Base-by-base conservation (phyloP, 2,329 filamentous ascomycete species). In the Arthrobotrys musiformis region DNA sequence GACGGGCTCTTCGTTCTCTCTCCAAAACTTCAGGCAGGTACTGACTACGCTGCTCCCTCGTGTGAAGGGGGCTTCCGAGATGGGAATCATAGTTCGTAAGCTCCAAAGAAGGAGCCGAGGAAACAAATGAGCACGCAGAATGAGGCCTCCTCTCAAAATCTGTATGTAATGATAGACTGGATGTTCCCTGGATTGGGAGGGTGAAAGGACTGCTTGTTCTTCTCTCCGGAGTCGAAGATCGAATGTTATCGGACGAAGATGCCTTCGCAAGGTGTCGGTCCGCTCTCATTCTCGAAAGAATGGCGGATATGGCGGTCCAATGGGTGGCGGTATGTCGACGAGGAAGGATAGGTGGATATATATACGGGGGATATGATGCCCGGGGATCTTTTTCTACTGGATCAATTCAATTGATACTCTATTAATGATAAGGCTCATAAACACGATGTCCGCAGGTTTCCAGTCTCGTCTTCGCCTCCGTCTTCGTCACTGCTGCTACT, bases 271-370 rank as follows among this genome's bases (percentile, higher is more conserved):
- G 35, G 24, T 70, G 61, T 66, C 52, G 73, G 60, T 67, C 73
- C 73, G 66, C 60, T 58, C 52, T 64, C 73, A 77, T 77, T 70
- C 73, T 77, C 73, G 60, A 69, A 60, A 69, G 70, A 76, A 76
- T 46, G 70, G 64, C 46, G 62, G 63, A 62, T 61, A 37, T 37
- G 42, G 42, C 60, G 30, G 44, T 62, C 42, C 19, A 61, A 61
- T 70, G 35, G 40, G 19, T 33, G 48, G 50, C 56, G 26, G 42
- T 46, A 66, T 19, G 63, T n/a, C 62, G 68, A 40, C 28, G 24
- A 37, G 19, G 30, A 42, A 69, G 52, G 37, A 68, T 68, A 68
- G 24, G 6, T 54, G 17, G 61, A 40, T 61, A 42, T 24, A 24
- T 48, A 48, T 44, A 48, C 8, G 17, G n/a, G 11, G 37, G 30